Conservation (phyloP, 345 rosid species). For the Populus euphratica region DNA sequence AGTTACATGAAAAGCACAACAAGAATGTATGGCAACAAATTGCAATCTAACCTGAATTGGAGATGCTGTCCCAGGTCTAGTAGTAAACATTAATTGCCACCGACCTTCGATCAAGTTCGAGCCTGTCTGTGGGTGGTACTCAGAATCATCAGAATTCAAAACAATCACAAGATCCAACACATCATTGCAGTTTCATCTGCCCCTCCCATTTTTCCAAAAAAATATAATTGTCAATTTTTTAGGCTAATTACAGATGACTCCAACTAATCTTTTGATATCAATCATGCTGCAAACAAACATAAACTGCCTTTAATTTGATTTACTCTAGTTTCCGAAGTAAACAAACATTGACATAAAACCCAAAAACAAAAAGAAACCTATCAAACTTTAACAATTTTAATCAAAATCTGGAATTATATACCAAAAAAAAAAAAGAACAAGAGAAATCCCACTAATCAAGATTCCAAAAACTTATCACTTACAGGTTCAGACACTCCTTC, state of each 20-base stretch:
- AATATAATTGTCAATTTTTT: too few species aligned
- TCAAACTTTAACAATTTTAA: too few species aligned
- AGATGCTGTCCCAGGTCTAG: constrained; percentile 96
- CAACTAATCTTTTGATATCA: too few species aligned
- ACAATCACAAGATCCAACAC: neutral
- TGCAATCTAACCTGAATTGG: constrained; percentile 73
- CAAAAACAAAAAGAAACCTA: too few species aligned
- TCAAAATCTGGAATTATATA: neutral
- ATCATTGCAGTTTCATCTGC: too few species aligned
- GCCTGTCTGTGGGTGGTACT: constrained; percentile 45
- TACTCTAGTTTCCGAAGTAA: too few species aligned
- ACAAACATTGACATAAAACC: too few species aligned
- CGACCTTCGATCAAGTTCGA: constrained; percentile 79
- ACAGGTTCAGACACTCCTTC: constrained; percentile 74
- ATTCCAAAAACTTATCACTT: constrained; percentile 5
- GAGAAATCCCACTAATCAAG: neutral
- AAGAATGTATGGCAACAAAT: neutral
- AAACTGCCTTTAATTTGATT: too few species aligned
- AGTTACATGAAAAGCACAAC: neutral
- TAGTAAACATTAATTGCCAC: constrained; percentile 92
- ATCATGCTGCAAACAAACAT: too few species aligned
- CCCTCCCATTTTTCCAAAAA: too few species aligned
- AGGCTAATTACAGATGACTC: too few species aligned
- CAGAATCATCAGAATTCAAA: neutral
- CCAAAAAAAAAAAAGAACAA: neutral